Base-by-base conservation (phyloP, 2,329 filamentous ascomycete genomes). In the Fusarium concolor region DNA sequence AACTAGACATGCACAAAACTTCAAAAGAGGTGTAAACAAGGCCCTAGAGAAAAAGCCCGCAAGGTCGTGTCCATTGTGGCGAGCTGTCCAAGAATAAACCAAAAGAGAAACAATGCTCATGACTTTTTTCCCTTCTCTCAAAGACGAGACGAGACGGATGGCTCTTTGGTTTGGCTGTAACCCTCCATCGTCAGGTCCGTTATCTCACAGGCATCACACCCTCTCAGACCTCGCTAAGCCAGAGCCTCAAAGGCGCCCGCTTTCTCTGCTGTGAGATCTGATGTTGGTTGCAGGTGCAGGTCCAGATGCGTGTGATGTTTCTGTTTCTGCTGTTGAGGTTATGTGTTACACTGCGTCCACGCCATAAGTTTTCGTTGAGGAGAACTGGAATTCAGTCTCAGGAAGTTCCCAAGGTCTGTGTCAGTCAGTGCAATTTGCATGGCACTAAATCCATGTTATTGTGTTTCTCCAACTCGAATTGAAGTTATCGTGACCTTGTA, bases 171-270 rank as follows among this genome's bases (percentile, higher is more conserved):
- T 60, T 18, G 39, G 38, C 42, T 67, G 61, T 22, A 54, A 65
- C 66, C 66, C 56, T 59, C 61, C 65, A 53, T 57, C 52, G 43
- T 31, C 50, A 47, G 57, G 58, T 45, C 41, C 46, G 39, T 65
- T 62, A 68, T 68, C 65, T 68, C 31, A 41, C 59, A 58, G 53
- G 56, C 62, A 37, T 67, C 66, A 70, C 66, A 69, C 66, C 66
- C 53, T 52, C 53, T 59, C 39, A 10, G 37, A 39, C 35, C 41
- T 68, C 54, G 54, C 58, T 49, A 56, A 56, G 18, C 33, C 49
- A 63, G 66, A 69, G 66, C 53, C 66, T 70, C 66, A 69, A 68
- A 33, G 63, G 43, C 50, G 29, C 41, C 42, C 37, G 49, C 37
- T 57, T 63, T 61, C 55, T 31, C 44, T 44, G 38, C 55, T 50